Conservation (phyloP, 768 basidiomycete genomes). For the Tricholomella constricta region DNA sequence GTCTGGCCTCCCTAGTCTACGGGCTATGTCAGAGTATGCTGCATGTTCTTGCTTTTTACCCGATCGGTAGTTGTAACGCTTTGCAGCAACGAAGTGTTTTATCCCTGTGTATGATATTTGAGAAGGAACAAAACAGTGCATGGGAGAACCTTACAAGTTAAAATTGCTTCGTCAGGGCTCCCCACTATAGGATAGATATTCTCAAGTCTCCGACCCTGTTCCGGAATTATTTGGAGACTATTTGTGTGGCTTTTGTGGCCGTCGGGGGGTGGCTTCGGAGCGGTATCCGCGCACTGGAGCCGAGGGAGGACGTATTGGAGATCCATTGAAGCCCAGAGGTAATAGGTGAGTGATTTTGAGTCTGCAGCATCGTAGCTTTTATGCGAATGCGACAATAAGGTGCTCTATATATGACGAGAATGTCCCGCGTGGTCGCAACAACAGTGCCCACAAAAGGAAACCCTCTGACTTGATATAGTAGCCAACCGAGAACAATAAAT, state of each 20-base stretch:
- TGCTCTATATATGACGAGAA: neutral
- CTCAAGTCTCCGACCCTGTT: slow-evolving; percentile 54
- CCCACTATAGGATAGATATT: slow-evolving; percentile 38
- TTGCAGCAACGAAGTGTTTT: slow-evolving; percentile 37
- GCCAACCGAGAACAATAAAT: neutral
- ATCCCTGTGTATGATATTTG: slow-evolving; percentile 35
- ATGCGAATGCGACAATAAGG: slow-evolving; percentile 1
- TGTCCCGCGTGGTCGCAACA: neutral
- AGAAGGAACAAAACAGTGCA: too few relatives aligned
- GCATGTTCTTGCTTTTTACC: too few relatives aligned
- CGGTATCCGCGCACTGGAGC: slow-evolving; percentile 33
- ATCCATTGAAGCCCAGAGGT: slow-evolving; percentile 24
- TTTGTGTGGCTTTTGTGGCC: slow-evolving; percentile 52
- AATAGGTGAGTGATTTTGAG: neutral
- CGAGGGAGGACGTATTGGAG: slow-evolving; percentile 46
- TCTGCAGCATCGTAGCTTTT: neutral
- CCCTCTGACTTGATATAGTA: neutral
- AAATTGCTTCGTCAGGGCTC: slow-evolving; percentile 33
- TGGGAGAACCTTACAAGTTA: slow-evolving; percentile 35
- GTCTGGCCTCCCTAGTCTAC: slow-evolving; percentile 33
- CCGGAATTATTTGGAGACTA: slow-evolving; percentile 43
- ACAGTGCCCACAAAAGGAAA: slow-evolving; percentile 9
- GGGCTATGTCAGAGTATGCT: too few relatives aligned
- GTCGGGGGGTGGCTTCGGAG: slow-evolving; percentile 34
- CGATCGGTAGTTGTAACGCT: too few relatives aligned